These are phyloP conservation scores for Noccaea caerulescens DNA, from an alignment of 345 rosid species.

Conservation along the genomic window DNA sequence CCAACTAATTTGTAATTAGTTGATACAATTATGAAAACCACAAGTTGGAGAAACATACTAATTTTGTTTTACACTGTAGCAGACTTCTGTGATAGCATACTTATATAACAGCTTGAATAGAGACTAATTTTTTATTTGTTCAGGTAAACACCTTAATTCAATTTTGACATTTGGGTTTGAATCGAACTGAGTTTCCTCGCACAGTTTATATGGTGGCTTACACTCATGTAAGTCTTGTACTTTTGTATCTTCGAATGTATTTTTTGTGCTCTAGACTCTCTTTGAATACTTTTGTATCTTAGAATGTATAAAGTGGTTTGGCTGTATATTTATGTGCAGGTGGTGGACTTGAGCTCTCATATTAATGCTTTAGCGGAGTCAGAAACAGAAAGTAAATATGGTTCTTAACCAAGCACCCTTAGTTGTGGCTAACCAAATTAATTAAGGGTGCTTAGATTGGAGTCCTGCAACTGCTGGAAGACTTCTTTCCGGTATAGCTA, in stretches of 20 bases:
- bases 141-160: too few species aligned
- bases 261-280: too few species aligned
- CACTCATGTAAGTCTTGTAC: constrained; percentile 64
- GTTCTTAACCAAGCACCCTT: constrained; percentile 81
- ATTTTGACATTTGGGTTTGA: constrained; percentile 57
- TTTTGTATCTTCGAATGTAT: too few species aligned
- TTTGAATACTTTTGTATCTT: neutral
- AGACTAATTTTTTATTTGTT: too few species aligned
- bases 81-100: too few species aligned
- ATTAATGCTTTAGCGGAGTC: constrained; percentile 76
- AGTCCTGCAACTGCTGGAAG: constrained; percentile 82
- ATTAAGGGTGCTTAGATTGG: constrained; percentile 59
- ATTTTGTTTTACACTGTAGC: too few species aligned
- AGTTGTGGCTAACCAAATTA: constrained; percentile 67
- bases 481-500: constrained; percentile 73
- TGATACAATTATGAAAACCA: too few species aligned
- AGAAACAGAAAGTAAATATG: constrained; percentile 61
- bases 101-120: too few species aligned
- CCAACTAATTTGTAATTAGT: too few species aligned
- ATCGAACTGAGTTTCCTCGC: constrained; percentile 87
- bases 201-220: constrained; percentile 71
- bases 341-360: constrained; percentile 88
- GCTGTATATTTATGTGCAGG: constrained; percentile 48
- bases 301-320: constrained; percentile 1
- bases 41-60: too few species aligned